These are phyloP conservation scores for Phaseolus coccineus DNA, from an alignment of 331 rosid genomes.

Conservation along the genomic window DNA sequence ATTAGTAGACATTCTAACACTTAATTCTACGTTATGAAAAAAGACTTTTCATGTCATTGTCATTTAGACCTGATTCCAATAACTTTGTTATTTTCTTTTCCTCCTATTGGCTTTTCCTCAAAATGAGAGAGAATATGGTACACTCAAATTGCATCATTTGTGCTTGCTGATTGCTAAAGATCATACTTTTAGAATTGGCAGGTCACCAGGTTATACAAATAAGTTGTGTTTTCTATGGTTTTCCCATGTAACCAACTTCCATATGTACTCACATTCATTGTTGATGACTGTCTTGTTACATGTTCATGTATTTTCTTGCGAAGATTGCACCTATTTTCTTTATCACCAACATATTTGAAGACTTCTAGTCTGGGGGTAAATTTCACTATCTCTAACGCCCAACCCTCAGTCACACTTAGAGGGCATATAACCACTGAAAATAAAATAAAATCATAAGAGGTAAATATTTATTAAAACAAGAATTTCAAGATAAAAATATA, in stretches of 20 bases:
- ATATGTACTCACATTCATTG: conserved; percentile 55
- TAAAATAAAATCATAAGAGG: conserved; percentile 41
- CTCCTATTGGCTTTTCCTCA: neutral
- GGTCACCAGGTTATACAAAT: neutral
- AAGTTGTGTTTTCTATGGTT: neutral
- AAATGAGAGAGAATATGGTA: neutral
- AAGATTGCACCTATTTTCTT: conserved; percentile 67
- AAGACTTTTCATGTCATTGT: neutral
- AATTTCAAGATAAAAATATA: neutral
- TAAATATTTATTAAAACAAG: conserved; percentile 23
- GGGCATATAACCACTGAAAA: conserved; percentile 90
- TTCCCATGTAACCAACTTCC: neutral
- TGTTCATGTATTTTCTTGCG: conserved; percentile 63
- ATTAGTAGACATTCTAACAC: conserved; percentile 22
- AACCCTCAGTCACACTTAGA: conserved; percentile 92
- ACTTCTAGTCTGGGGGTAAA: conserved; percentile 76
- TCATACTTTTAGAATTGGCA: no score
- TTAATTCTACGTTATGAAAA: neutral
- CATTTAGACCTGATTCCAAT: neutral
- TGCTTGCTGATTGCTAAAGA: no score
- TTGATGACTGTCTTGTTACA: conserved; percentile 54
- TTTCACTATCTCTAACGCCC: conserved; percentile 80
- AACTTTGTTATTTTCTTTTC: neutral
- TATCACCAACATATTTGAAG: conserved; percentile 83
- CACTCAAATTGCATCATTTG: neutral